Evolutionary conservation across 768 basidiomycete genomes (phyloP).

Genomic region (Daedaleopsis nitida): DNA sequence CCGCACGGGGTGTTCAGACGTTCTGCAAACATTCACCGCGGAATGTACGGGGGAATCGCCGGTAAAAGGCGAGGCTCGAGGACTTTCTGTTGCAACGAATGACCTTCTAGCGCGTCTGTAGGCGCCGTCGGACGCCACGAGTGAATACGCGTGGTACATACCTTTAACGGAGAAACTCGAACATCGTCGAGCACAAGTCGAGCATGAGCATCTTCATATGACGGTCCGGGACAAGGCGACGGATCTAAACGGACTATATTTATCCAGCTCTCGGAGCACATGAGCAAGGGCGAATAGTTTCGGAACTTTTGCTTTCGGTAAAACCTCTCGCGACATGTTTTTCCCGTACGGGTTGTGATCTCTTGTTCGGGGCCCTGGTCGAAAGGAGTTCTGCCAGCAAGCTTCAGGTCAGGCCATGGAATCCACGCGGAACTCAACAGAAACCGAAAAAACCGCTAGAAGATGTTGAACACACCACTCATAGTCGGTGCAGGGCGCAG

Average conservation of each 20-base stretch:
- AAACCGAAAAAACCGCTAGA: no score
- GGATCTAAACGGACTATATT: background rate
- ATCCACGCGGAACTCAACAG: no score
- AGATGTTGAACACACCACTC: no score
- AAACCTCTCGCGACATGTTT: background rate
- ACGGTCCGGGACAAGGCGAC: background rate
- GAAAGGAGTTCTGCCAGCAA: no score
- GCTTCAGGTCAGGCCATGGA: no score
- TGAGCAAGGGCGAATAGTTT: background rate
- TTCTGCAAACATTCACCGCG: slow-evolving; percentile 9
- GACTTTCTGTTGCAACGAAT: slow-evolving; percentile 3
- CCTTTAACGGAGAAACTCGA: background rate
- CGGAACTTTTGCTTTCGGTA: background rate
- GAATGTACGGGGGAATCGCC: slow-evolving; percentile 12
- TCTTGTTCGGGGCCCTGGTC: no score
- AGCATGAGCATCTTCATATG: background rate
- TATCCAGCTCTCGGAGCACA: background rate
- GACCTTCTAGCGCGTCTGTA: background rate
- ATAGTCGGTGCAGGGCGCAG: no score
- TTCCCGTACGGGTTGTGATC: no score
- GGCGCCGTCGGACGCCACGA: background rate
- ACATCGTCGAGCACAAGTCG: background rate
- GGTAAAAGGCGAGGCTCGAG: slow-evolving; percentile 7
- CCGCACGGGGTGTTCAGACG: slow-evolving; percentile 3
- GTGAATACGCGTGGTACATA: background rate